Percentiles rank a stretch among this genome's conserved stretches.
phyloP scores from a whole-genome alignment of 1,284 basidiomycete species.

The Ustilago xerochloae region DNA sequence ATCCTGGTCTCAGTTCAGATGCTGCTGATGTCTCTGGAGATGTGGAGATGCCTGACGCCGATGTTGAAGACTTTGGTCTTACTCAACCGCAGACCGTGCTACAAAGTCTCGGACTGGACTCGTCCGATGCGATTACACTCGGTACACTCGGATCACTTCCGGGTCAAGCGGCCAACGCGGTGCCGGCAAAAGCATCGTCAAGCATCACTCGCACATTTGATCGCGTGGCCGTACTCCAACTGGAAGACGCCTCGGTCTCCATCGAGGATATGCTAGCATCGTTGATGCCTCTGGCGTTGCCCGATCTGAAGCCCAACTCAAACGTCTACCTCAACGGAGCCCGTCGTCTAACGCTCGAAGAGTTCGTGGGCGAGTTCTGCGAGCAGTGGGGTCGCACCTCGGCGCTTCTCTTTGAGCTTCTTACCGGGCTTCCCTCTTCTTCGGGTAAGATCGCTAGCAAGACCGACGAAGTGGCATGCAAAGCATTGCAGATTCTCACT shows the following conservation, averaged over 20 bases:
- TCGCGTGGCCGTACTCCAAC: conserved; percentile 22
- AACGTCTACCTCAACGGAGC: background rate
- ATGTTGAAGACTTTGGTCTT: background rate
- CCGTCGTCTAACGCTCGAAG: conserved; percentile 25
- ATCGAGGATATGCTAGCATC: conserved; percentile 16
- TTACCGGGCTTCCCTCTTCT: conserved; percentile 2
- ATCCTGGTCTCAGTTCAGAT: too few species aligned
- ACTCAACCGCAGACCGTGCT: background rate
- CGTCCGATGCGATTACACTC: background rate
- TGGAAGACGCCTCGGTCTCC: conserved; percentile 33
- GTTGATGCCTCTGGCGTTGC: conserved; percentile 15
- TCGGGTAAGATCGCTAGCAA: background rate
- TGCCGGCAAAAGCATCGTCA: too few species aligned
- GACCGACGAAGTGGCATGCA: conserved; percentile 21
- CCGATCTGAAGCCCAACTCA: conserved; percentile 24
- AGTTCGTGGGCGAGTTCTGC: conserved; percentile 11
- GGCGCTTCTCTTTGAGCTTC: conserved; percentile 19
- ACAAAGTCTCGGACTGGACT: conserved; percentile 12
- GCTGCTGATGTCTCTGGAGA: conserved; percentile 1
- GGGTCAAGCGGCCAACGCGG: background rate
- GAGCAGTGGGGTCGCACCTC: conserved; percentile 27
- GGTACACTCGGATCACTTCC: background rate
- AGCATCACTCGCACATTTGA: conserved; percentile 17
- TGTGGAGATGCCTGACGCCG: conserved; percentile 23
- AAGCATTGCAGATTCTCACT: conserved; percentile 24